These are phyloP conservation scores for Furcasterigmium sp. DNA, from an alignment of 2,329 filamentous ascomycete species.

Conservation along the genomic window DNA sequence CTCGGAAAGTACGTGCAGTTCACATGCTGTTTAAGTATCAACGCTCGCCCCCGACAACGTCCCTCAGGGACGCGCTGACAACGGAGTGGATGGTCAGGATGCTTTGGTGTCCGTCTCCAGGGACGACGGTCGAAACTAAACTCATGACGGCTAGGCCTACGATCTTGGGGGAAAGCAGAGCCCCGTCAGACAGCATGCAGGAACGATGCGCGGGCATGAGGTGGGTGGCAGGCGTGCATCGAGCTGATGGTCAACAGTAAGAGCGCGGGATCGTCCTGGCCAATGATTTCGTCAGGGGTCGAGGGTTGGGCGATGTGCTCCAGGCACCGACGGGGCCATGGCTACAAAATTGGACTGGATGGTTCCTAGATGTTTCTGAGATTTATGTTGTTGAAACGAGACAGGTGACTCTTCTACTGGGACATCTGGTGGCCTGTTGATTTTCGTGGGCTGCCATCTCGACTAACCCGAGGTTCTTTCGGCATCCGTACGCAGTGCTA, in stretches of 20 bases:
- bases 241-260: background rate
- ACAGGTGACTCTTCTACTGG: background rate
- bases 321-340: background rate
- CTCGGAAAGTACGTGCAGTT: background rate
- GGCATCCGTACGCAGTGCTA: no score
- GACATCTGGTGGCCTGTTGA: background rate
- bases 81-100: background rate
- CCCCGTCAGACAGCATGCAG: background rate
- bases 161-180: background rate
- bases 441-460: background rate
- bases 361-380: background rate
- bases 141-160: background rate
- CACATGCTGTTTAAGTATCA: background rate
- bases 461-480: no score
- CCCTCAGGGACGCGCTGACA: background rate
- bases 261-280: slow-evolving; percentile 1
- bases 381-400: background rate
- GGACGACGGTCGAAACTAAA: background rate
- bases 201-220: background rate
- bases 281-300: background rate
- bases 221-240: background rate
- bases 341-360: background rate
- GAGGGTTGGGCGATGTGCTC: background rate
- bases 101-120: background rate
- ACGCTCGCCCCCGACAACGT: background rate